Percentiles rank a stretch among this genome's conserved stretches.
Conservation (phyloP, 345 rosid species). For the Euclidium syriacum region DNA sequence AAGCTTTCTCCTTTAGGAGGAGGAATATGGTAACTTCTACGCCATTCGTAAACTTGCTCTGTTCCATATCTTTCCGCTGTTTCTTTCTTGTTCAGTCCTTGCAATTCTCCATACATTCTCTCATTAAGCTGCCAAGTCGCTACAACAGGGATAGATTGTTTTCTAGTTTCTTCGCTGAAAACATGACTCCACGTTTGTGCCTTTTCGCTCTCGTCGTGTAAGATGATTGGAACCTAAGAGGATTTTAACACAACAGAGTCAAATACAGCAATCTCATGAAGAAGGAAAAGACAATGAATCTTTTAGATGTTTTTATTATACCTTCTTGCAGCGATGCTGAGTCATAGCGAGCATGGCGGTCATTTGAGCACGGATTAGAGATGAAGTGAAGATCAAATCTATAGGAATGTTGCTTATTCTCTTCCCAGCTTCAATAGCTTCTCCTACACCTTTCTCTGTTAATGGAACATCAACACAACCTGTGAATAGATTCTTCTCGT, state of each 20-base stretch:
- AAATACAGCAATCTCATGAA: background rate
- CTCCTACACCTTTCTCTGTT: slow-evolving; percentile 85
- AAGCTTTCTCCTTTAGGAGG: slow-evolving; percentile 98
- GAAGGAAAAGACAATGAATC: background rate
- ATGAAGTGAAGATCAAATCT: slow-evolving; percentile 85
- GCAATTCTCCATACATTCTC: slow-evolving; percentile 98
- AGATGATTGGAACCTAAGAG: slow-evolving; percentile 76
- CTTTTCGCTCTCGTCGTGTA: slow-evolving; percentile 73
- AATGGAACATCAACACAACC: slow-evolving; percentile 98
- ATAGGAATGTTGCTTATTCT: slow-evolving; percentile 93
- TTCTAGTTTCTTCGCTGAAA: slow-evolving; percentile 77
- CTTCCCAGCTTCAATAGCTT: slow-evolving; percentile 98
- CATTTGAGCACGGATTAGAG: slow-evolving; percentile 96
- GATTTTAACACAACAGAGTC: background rate
- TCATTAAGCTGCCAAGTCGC: slow-evolving; percentile 95
- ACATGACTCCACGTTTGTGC: slow-evolving; percentile 83
- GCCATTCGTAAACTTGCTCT: slow-evolving; percentile 94
- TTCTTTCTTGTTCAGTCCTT: slow-evolving; percentile 94
- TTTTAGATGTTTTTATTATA: slow-evolving; percentile 6
- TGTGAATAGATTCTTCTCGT: slow-evolving; percentile 92
- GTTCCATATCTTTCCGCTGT: slow-evolving; percentile 92
- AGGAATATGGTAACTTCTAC: slow-evolving; percentile 91
- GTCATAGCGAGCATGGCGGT: slow-evolving; percentile 99
- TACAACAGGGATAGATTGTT: slow-evolving; percentile 79
- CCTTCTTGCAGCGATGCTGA: slow-evolving; percentile 93